These are phyloP conservation scores for Rhinocladiella similis DNA, from an alignment of 2,329 filamentous ascomycete species.

Conservation along the genomic window DNA sequence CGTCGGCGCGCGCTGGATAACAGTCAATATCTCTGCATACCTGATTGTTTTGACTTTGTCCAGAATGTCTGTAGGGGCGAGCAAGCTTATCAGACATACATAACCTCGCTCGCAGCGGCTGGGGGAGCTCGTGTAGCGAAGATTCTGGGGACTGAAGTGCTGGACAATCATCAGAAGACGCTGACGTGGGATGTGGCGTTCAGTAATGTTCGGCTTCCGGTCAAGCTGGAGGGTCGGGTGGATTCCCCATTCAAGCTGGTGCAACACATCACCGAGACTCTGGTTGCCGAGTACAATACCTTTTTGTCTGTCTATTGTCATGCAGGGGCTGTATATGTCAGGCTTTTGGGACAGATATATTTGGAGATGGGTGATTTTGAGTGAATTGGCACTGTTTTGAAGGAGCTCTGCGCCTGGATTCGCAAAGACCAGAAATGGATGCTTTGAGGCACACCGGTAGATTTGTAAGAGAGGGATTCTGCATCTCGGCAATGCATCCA, in stretches of 20 bases:
- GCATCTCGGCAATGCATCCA: no score
- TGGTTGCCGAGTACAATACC: conserved; percentile 64
- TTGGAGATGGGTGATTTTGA: conserved; percentile 76
- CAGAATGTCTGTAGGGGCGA: conserved; percentile 71
- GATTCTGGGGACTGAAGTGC: conserved; percentile 66
- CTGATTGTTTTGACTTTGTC: conserved; percentile 71
- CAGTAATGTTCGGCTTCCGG: no score
- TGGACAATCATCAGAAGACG: conserved; percentile 55
- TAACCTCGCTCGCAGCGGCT: conserved; percentile 60
- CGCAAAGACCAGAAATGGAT: no score
- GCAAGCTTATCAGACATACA: conserved; percentile 65
- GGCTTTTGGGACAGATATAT: conserved; percentile 81
- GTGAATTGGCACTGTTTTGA: conserved; percentile 62
- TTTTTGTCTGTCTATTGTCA: conserved; percentile 68
- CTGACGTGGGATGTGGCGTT: no score
- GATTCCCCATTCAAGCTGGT: no score
- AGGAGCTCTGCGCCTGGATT: no score
- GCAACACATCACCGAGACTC: conserved; percentile 44
- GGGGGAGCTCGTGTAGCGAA: conserved; percentile 63
- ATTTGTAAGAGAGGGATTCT: no score
- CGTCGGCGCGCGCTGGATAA: conserved; percentile 74
- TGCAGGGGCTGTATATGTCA: conserved; percentile 63
- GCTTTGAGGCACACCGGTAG: no score
- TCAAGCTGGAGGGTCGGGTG: no score
- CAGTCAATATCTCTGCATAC: conserved; percentile 69